phyloP scores from a whole-genome alignment of 495 filamentous ascomycete genomes.

The Sporormia fimetaria region DNA sequence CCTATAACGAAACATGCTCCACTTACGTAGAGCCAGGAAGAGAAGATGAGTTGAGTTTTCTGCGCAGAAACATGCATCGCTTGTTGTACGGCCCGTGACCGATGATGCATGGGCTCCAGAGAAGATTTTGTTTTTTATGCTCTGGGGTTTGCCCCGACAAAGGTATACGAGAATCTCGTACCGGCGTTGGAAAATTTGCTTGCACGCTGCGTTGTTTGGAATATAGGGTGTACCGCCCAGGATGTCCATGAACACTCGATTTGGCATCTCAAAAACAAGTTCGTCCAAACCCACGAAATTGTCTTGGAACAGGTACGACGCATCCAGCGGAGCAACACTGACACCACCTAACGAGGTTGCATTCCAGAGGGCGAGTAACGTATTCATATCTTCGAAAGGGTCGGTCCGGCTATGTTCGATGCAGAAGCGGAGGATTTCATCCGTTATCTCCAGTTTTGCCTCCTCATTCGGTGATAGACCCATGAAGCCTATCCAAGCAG shows the following conservation, averaged over 20 bases:
- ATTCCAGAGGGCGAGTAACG: constrained; percentile 4
- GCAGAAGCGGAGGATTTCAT: constrained; percentile 6
- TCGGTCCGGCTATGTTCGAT: neutral
- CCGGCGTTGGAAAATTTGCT: constrained; percentile 1
- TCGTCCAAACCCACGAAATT: constrained; percentile 3
- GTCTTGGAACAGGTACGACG: constrained; percentile 11
- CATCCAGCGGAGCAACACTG: constrained; percentile 2
- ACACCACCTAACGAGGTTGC: constrained; percentile 1
- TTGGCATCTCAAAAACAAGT: constrained; percentile 3
- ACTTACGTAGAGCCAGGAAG: neutral
- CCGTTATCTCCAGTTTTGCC: neutral
- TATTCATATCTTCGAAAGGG: constrained; percentile 1
- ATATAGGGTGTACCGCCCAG: neutral
- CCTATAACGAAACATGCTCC: too few species aligned
- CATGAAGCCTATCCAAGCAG: too few species aligned
- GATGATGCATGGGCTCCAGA: neutral
- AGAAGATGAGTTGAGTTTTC: constrained; percentile 2
- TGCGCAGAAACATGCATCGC: constrained; percentile 8
- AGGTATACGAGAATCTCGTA: constrained; percentile 8
- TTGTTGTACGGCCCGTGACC: neutral
- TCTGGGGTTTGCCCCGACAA: constrained; percentile 2
- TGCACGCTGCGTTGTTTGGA: neutral
- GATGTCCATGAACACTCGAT: constrained; percentile 2
- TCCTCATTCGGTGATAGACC: too few species aligned
- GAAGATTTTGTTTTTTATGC: constrained; percentile 8